Evolutionary conservation across 2,329 filamentous ascomycete species (phyloP).

Genomic region (Aureobasidium leucospermi): DNA sequence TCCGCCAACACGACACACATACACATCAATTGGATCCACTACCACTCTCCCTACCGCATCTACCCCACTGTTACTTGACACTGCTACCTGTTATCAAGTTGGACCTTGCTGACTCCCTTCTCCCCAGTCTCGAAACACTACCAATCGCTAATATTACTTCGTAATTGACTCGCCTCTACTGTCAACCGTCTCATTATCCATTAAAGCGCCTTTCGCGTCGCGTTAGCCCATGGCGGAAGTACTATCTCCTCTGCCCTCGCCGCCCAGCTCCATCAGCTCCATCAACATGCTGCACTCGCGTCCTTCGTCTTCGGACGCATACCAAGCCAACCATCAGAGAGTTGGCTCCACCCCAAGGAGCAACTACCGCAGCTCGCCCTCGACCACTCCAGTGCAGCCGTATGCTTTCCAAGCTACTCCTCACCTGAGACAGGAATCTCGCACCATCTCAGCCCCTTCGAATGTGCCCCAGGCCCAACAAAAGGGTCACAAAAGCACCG

Average conservation of each 20-base stretch:
- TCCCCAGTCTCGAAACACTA: neutral
- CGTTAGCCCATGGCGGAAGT: constrained; percentile 32
- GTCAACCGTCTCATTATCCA: neutral
- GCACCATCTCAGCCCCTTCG: constrained; percentile 48
- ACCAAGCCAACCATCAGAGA: constrained; percentile 35
- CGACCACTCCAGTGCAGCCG: constrained; percentile 40
- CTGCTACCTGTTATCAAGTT: neutral
- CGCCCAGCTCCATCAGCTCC: constrained; percentile 39
- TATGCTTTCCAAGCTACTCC: constrained; percentile 47
- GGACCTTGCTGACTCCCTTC: neutral
- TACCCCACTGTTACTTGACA: neutral
- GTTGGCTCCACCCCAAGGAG: constrained; percentile 35
- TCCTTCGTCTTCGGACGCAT: constrained; percentile 39
- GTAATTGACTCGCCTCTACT: neutral
- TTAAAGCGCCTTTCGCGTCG: neutral
- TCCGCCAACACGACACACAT: constrained; percentile 5
- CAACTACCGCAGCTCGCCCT: constrained; percentile 34
- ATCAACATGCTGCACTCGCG: constrained; percentile 43
- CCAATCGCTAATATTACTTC: constrained; percentile 9
- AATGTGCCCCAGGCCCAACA: constrained; percentile 22
- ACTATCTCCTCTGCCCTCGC: constrained; percentile 42
- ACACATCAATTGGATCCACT: neutral
- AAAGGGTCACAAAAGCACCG: constrained; percentile 40
- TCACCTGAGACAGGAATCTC: constrained; percentile 49
- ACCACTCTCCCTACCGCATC: neutral